Conservation (phyloP, 2,329 filamentous ascomycete species). For the Penicillium sp. region DNA sequence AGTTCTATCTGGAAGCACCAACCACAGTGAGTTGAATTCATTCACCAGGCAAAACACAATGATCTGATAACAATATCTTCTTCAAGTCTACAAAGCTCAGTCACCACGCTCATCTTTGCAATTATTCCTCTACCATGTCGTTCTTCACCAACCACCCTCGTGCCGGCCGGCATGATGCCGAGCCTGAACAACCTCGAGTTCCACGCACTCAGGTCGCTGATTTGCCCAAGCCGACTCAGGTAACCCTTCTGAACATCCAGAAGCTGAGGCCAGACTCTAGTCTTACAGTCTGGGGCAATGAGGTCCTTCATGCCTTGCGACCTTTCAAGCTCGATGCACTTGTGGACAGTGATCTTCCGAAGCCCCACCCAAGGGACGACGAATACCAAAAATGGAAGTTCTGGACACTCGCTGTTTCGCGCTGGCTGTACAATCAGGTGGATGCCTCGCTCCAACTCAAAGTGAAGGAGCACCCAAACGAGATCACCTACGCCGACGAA, state of each 20-base stretch:
- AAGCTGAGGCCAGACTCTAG: background rate
- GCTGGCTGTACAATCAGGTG: slow-evolving; percentile 1
- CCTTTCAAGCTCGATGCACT: background rate
- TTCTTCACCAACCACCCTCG: background rate
- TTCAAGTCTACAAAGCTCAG: background rate
- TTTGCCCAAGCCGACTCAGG: background rate
- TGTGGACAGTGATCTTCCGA: background rate
- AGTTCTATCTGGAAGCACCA: no score
- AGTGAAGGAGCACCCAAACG: background rate
- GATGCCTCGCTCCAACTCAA: background rate
- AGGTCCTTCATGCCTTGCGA: background rate
- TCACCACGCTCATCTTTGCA: no score
- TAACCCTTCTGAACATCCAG: background rate
- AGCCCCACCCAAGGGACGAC: background rate
- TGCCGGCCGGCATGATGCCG: background rate
- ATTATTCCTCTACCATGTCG: background rate
- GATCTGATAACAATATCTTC: background rate
- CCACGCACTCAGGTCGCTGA: background rate
- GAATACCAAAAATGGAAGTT: background rate
- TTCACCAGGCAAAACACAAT: no score
- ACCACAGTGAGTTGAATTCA: background rate
- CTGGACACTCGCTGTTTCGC: background rate
- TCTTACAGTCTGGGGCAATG: background rate
- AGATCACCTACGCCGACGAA: background rate
- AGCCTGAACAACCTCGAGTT: no score